Evolutionary conservation across 208 protist genomes (phyloP).

Genomic region (Trichomonas tenax): DNA sequence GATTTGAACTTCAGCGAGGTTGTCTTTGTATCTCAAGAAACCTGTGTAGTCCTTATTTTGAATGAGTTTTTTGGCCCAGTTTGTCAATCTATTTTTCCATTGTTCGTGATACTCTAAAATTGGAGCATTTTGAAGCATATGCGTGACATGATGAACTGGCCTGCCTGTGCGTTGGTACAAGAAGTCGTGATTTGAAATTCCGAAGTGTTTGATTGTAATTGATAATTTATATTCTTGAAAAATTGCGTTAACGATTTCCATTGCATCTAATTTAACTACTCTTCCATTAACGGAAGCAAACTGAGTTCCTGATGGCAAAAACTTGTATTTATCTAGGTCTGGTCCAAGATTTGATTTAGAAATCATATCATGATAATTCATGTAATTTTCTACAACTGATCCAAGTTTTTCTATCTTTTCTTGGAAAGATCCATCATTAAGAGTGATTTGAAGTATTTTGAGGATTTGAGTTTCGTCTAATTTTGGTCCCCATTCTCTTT

Average conservation of each 20-base stretch:
- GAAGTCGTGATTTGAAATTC: neutral
- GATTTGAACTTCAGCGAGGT: neutral
- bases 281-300: neutral
- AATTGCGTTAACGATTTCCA: neutral
- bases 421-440: neutral
- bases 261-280: neutral
- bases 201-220: neutral
- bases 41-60: neutral
- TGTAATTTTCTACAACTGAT: neutral
- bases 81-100: neutral
- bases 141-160: neutral
- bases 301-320: neutral
- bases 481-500: neutral
- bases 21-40: neutral
- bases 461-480: neutral
- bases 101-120: neutral
- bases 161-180: neutral
- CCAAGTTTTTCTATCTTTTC: neutral
- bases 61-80: neutral
- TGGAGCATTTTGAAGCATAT: neutral
- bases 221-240: neutral
- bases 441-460: neutral
- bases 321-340: neutral
- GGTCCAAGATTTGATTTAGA: neutral
- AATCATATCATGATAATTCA: neutral